A percentile compares a stretch with the other conserved stretches of the same genome.
Evolutionary conservation across 208 protist genomes (phyloP).

Genomic region (Crithidia bombi): DNA sequence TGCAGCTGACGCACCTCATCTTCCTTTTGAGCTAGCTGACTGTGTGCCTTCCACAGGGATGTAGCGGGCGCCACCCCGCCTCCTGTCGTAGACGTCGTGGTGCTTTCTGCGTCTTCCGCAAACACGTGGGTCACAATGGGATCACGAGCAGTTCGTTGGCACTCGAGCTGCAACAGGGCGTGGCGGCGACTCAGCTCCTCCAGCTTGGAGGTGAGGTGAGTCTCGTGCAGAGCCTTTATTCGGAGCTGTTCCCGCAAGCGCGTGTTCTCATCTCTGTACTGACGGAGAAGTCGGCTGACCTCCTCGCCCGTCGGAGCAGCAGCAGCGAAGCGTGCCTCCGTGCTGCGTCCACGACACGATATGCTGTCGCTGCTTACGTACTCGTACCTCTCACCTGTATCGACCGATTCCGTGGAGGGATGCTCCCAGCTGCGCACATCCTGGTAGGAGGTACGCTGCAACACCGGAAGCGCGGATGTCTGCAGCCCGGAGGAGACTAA

Average conservation of each 20-base stretch:
- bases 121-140: not conserved
- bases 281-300: conserved; percentile 39
- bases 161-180: conserved; percentile 23
- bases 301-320: not conserved
- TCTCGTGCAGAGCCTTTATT: conserved; percentile 47
- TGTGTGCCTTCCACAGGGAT: conserved; percentile 4
- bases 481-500: conserved; percentile 9
- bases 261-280: conserved; percentile 61
- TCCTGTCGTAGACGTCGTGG: not conserved
- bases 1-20: conserved; percentile 39
- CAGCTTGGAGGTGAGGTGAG: conserved; percentile 49
- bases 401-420: not conserved
- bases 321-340: too few relatives aligned
- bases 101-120: not conserved
- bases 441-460: not conserved
- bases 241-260: conserved; percentile 64
- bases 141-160: conserved; percentile 9
- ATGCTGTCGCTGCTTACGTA: too few relatives aligned
- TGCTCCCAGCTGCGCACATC: not conserved
- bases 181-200: conserved; percentile 29
- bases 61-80: not conserved
- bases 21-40: conserved; percentile 33
- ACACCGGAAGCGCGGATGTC: too few relatives aligned
- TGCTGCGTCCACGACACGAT: too few relatives aligned
- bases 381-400: not conserved